Base-by-base conservation (phyloP, 2,329 filamentous ascomycete species). In the Volutella citrinella region DNA sequence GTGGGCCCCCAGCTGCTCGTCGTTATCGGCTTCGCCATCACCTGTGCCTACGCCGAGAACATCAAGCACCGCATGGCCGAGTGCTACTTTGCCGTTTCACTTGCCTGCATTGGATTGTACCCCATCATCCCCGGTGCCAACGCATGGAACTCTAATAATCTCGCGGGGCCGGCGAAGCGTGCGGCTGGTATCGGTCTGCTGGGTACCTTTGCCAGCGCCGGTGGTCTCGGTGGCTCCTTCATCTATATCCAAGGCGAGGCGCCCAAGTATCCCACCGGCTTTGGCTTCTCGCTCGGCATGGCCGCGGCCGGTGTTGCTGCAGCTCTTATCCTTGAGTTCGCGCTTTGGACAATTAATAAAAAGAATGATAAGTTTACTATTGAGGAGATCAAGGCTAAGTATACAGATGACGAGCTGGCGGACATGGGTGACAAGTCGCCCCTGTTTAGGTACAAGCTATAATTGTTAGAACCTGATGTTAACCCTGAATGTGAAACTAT, bases 31-130 rank as follows among this genome's bases (percentile, higher is more conserved):
- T 87, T 86, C 51, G 32, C 41, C 21, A 46, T 59, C 46, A 52
- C 65, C 10, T 81, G 87, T 70, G 65, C 83, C 1, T 61, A 86
- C 4, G 69, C 72, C 3, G 72, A 69, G 13, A 59, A 67, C 3
- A 57, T 57, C 4, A 38, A 33, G 12, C 39, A 19, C 15, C 46
- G 64, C 2, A 61, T 80, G 0, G 67, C 68, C 2, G 69, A 80
- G 2, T 74, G 78, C 34, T 87, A 87, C 51, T 78, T 79, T 0
- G 82, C 78, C 2, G 76, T 74, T 0, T 85, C 85, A 55, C 65
- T 87, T 0, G 80, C 76, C 0, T 81, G 82, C 0, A 65, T 84
- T 38, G 82, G 83, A 0, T 84, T 87, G 37, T 87, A 86, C 48
- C 82, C 83, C 0, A 76, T 73, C 32, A 77, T 85, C 36, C 57